Conservation (phyloP, 2,329 filamentous ascomycete species). For the Verticillium zaregamsianum region DNA sequence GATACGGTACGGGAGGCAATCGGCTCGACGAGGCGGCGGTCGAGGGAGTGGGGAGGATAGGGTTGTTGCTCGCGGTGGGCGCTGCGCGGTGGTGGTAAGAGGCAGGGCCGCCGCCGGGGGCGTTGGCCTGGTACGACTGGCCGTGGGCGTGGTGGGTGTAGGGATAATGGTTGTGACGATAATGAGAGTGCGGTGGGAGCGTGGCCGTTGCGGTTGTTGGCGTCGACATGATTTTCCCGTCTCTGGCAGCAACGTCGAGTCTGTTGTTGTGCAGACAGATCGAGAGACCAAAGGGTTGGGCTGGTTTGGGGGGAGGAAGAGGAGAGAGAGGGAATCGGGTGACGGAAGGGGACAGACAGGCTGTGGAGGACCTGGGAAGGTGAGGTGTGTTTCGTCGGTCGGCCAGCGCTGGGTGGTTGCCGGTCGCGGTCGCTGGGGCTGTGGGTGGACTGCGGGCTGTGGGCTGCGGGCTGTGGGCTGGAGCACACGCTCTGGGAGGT, state of each 20-base stretch:
- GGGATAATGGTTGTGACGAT: constrained; percentile 62
- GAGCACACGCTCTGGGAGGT: background rate
- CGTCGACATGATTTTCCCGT: constrained; percentile 63
- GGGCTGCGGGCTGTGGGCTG: background rate
- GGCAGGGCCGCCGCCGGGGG: constrained; percentile 7
- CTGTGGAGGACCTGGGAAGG: constrained; percentile 1
- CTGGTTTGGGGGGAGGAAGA: background rate
- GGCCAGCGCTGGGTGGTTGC: constrained; percentile 6
- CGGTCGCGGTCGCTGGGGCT: background rate
- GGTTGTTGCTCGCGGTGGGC: constrained; percentile 20
- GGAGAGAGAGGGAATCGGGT: constrained; percentile 7
- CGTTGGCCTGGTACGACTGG: constrained; percentile 45
- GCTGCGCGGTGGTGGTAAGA: constrained; percentile 24
- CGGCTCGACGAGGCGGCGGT: constrained; percentile 30
- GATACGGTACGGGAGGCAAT: constrained; percentile 25
- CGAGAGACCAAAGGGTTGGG: background rate
- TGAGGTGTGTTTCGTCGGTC: constrained; percentile 10
- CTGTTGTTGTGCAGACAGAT: constrained; percentile 1
- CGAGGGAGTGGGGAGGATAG: constrained; percentile 33
- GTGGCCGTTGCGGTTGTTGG: constrained; percentile 46
- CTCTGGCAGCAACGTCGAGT: background rate
- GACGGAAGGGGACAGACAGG: background rate
- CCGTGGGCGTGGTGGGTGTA: constrained; percentile 47
- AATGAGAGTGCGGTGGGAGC: constrained; percentile 44
- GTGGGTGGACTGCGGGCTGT: too few relatives aligned